Evolutionary conservation across 768 basidiomycete genomes (phyloP).

Genomic region (Xerocomus spinulosus): DNA sequence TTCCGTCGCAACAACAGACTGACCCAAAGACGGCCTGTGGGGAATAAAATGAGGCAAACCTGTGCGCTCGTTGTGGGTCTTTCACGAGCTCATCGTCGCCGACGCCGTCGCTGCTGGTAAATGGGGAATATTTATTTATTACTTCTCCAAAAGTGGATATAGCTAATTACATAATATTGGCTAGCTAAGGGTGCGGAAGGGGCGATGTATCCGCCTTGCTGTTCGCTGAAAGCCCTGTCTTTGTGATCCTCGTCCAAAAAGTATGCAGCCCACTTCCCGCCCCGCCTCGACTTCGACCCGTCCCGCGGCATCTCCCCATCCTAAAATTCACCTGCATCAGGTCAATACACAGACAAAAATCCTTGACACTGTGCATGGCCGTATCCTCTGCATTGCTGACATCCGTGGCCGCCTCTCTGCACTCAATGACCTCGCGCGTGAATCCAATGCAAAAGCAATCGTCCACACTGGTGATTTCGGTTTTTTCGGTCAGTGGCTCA

Average conservation of each 20-base stretch:
- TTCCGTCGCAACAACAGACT: background rate
- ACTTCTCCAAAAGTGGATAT: slow-evolving; percentile 14
- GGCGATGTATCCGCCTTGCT: slow-evolving; percentile 8
- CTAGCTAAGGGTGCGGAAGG: background rate
- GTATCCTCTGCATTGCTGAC: slow-evolving; percentile 94
- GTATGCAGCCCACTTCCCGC: slow-evolving; percentile 53
- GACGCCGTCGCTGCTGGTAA: slow-evolving; percentile 12
- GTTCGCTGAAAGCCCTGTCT: slow-evolving; percentile 8
- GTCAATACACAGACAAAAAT: slow-evolving; percentile 78
- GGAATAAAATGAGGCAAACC: slow-evolving; percentile 1
- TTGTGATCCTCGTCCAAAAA: slow-evolving; percentile 24
- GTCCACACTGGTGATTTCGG: slow-evolving; percentile 99
- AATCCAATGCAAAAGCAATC: slow-evolving; percentile 85
- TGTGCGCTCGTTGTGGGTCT: slow-evolving; percentile 12
- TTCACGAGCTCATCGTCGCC: slow-evolving; percentile 26
- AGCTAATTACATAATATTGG: slow-evolving; percentile 25
- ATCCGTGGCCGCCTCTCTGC: slow-evolving; percentile 82
- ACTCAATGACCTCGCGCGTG: slow-evolving; percentile 86
- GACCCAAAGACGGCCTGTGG: background rate
- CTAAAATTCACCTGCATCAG: slow-evolving; percentile 37
- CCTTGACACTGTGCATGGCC: slow-evolving; percentile 73
- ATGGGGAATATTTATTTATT: slow-evolving; percentile 12
- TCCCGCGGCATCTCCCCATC: slow-evolving; percentile 53
- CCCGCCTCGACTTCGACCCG: slow-evolving; percentile 60
- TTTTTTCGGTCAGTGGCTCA: slow-evolving; percentile 70